phyloP scores from a whole-genome alignment of 202 grass and related monocot species.

The Dendrocalamus latiflorus region DNA sequence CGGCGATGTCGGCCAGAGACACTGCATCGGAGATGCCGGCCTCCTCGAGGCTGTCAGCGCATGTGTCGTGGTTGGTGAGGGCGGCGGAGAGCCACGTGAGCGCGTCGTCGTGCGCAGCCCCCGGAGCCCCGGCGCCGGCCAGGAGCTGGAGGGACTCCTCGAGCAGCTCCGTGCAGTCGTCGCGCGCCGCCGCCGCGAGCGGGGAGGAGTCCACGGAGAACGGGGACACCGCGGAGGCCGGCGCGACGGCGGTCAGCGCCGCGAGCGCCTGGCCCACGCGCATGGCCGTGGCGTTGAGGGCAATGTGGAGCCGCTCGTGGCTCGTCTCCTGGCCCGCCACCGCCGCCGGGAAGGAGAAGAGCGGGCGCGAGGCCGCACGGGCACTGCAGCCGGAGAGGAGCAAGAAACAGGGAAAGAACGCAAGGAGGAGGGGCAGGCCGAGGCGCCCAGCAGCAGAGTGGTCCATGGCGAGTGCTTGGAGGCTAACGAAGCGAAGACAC shows the following conservation, averaged over 20 bases:
- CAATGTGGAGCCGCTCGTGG: neutral
- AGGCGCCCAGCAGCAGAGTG: neutral
- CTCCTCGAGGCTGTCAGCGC: slow-evolving; percentile 45
- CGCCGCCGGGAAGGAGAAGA: neutral
- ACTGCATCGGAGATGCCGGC: slow-evolving; percentile 1
- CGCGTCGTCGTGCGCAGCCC: slow-evolving; percentile 27
- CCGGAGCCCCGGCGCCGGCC: neutral
- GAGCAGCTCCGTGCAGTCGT: slow-evolving; percentile 61
- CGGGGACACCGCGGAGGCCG: neutral
- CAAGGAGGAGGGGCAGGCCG: neutral
- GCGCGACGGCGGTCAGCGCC: neutral
- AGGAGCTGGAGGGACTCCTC: slow-evolving; percentile 43
- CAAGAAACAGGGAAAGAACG: neutral
- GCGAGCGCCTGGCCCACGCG: slow-evolving; percentile 12
- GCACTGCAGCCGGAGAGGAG: neutral
- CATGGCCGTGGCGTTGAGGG: slow-evolving; percentile 3
- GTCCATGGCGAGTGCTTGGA: neutral
- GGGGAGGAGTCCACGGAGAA: neutral
- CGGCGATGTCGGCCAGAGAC: slow-evolving; percentile 9
- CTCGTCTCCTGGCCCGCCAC: neutral
- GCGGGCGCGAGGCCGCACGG: neutral
- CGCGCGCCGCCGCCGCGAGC: slow-evolving; percentile 31
- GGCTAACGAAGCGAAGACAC: neutral
- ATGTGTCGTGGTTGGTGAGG: slow-evolving; percentile 61
- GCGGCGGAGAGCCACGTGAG: slow-evolving; percentile 55